Conservation (phyloP, 257 asterid species). For the Marsdenia floribunda region DNA sequence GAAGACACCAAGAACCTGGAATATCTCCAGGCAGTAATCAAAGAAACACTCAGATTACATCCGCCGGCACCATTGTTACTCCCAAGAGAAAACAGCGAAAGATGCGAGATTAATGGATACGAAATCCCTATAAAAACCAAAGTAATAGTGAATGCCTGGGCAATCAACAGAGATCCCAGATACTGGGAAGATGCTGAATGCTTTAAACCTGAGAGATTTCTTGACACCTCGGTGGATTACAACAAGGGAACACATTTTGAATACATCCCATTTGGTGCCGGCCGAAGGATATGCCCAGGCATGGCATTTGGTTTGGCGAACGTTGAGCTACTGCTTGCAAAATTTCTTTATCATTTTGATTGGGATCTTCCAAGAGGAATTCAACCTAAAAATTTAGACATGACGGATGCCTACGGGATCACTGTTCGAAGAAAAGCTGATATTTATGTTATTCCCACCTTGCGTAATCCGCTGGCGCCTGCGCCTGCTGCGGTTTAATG, state of each 20-base stretch:
- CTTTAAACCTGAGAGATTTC: constrained; percentile 1
- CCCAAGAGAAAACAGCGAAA: constrained; percentile 16
- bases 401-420: constrained; percentile 1
- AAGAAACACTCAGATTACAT: constrained; percentile 21
- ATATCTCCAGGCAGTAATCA: constrained; percentile 15
- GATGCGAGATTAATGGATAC: constrained; percentile 13
- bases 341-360: constrained; percentile 3
- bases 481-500: neutral
- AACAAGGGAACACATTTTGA: neutral
- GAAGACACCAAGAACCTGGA: neutral
- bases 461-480: constrained; percentile 1
- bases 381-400: neutral
- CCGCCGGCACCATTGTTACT: constrained; percentile 9
- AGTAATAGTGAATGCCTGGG: constrained; percentile 10
- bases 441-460: neutral
- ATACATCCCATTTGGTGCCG: neutral
- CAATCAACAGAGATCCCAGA: neutral
- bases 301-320: neutral
- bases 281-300: neutral
- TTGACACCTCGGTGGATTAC: neutral
- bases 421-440: constrained; percentile 1
- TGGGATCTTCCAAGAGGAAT: constrained; percentile 2
- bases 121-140: constrained; percentile 9
- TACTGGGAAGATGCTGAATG: neutral
- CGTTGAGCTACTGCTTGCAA: neutral